Conservation (phyloP, 306 rosid genomes). For the Ammopiptanthus mongolicus region DNA sequence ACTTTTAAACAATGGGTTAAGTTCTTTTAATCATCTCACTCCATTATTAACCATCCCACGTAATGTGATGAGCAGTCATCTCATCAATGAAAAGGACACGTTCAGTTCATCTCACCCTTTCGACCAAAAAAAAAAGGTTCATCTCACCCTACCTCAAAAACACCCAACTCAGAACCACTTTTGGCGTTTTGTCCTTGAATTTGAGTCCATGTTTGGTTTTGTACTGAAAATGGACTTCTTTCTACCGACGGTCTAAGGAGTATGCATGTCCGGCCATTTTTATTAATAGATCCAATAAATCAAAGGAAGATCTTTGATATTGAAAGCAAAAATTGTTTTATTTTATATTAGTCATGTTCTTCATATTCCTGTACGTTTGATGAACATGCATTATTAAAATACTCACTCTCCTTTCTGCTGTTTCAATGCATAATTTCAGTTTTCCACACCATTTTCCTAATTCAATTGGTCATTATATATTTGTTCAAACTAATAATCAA, state of each 20-base stretch:
- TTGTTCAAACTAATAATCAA: not conserved
- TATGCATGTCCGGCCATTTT: not conserved
- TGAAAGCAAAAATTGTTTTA: not conserved
- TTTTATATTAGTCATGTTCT: not conserved
- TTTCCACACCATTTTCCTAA: not conserved
- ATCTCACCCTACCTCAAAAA: not conserved
- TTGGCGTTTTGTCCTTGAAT: not conserved
- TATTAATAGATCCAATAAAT: not conserved
- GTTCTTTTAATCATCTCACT: too few species aligned
- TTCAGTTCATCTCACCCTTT: not conserved
- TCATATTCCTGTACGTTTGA: too few species aligned
- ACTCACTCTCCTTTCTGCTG: not conserved
- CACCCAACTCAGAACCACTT: not conserved
- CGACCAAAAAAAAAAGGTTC: too few species aligned
- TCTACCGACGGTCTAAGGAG: not conserved
- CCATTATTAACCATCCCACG: too few species aligned
- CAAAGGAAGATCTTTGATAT: not conserved
- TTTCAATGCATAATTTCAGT: not conserved
- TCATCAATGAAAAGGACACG: not conserved
- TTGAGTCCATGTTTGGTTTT: not conserved
- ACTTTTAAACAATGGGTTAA: too few species aligned
- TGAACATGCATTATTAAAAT: not conserved
- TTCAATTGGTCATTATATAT: not conserved
- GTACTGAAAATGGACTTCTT: not conserved
- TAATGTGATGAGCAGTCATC: not conserved